Base-by-base conservation (phyloP, 1,284 basidiomycete species). In the Macrocybe sp. region DNA sequence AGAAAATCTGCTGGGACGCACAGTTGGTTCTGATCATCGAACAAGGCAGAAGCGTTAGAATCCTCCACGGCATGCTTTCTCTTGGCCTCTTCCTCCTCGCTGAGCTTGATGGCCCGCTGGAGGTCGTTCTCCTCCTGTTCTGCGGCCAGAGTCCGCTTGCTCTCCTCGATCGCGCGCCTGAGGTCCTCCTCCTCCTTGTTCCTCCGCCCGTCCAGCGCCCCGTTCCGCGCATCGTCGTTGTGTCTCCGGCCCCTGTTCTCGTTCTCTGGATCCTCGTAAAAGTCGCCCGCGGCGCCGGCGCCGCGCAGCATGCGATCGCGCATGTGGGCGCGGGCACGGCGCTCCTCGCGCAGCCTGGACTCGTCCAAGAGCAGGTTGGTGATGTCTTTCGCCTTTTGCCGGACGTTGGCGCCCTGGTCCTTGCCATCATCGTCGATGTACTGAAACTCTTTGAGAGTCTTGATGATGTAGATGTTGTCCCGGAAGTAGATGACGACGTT, bases 321-420 rank as follows among this genome's bases (percentile, higher is more conserved):
- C 95, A 98, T 99, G 52, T 81, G 79, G 3, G 94, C 92, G 28
- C 96, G 78, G 41, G 82, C 80, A 22, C 86, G 78, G 38, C 97
- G 81, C 66, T 96, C 94, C 54, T 92, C 84, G 6, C 92, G 81
- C 49, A 99, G 77, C 11, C 95, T 80, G 3, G 77, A 69, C 55
- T 97, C 89, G 64, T 99, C 97, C 63, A 83, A 78, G n/a, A 99
- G 78, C 6, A 99, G 79, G 63, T 95, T 95, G 36, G 94, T 96
- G 66, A 99, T 98, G 62, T 99, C 97, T 67, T 99, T 99, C 8
- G 97, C 97, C 73, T 99, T 99, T 65, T 98, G 96, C 36, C 97
- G 85, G 14, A 99, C 96, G 67, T 99, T 99, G 41, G 93, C 92
- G 41, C 97, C 97, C 63, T 97, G 95, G 64, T 99, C 97, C 67